Evolutionary conservation across 1,284 basidiomycete genomes (phyloP), one percentile per base, ranked within the genome.

Genomic region (Ganoderma boninense): DNA sequence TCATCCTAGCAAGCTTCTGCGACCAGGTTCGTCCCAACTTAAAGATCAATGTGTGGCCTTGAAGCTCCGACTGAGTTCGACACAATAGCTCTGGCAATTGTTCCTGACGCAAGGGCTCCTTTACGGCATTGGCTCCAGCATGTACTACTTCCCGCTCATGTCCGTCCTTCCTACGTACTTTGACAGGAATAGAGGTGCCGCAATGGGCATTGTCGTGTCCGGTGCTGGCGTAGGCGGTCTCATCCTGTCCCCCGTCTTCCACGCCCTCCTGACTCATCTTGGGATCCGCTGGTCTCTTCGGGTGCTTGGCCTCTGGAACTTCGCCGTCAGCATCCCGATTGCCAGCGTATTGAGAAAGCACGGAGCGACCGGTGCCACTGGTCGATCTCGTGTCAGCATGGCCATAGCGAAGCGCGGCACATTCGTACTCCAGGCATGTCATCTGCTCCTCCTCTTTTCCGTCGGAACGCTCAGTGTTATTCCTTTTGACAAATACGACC

Each of bases 91-190:
- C 10, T 85, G 84, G 84, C 85, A 86, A 56, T 79, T 86, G 18
- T 85, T 80, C 29, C 54, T 57, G 23, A 84, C 84, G 0, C 85
- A 85, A 74, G 80, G 80, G 2, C 68, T 86, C 20, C 77, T 86
- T 3, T 85, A 85, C 62, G 84, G 84, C 11, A 69, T 86, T 56
- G 84, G 84, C 2, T 81, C 84, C 2, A 84, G 84, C 16, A 77
- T 86, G 75, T 82, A 84, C 68, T 86, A 86, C 71, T 86, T 84
- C 71, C 84, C 78, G 59, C 75, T 86, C 54, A 57, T 57, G 29
- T 81, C 82, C 43, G 77, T 85, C 42, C 82, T 83, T 0, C 85
- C 85, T 0, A 77, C 79, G n/a, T 86, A 83, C 74, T 86, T 86
- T 67, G 82, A 85, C 71, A 77, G 79, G 35, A 82, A 85, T 67